Evolutionary conservation across 2,329 filamentous ascomycete species (phyloP).

Genomic region (Aspergillus vadensis): DNA sequence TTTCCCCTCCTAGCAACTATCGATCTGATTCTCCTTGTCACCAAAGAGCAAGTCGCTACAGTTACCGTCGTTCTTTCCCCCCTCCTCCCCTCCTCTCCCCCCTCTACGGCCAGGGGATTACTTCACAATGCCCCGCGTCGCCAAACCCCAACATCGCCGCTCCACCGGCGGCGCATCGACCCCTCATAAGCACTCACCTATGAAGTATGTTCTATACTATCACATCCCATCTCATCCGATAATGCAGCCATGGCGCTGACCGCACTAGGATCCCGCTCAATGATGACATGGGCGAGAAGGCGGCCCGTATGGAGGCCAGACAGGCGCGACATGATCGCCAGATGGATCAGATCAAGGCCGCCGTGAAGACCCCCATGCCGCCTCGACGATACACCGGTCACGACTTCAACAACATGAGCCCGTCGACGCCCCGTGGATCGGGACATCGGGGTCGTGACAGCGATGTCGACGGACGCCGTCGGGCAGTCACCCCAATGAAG

Average conservation of each 20-base stretch:
- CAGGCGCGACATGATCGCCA: slow-evolving; percentile 87
- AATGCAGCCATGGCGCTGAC: slow-evolving; percentile 14
- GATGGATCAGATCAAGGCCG: slow-evolving; percentile 86
- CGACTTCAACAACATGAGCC: slow-evolving; percentile 43
- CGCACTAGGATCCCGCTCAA: slow-evolving; percentile 81
- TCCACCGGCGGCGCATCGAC: slow-evolving; percentile 52
- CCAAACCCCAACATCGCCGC: slow-evolving; percentile 50
- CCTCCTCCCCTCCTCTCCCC: not conserved
- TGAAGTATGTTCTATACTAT: slow-evolving; percentile 45
- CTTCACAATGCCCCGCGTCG: slow-evolving; percentile 58
- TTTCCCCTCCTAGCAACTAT: too few species aligned
- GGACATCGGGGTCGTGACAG: slow-evolving; percentile 38
- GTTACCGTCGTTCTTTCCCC: too few species aligned
- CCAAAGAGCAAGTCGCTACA: too few species aligned
- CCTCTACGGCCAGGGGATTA: not conserved
- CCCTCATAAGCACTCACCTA: slow-evolving; percentile 54
- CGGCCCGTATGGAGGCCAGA: slow-evolving; percentile 80
- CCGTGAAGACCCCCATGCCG: slow-evolving; percentile 54
- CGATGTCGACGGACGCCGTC: slow-evolving; percentile 63
- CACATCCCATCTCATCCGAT: not conserved
- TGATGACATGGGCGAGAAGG: slow-evolving; percentile 92
- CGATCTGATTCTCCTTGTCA: too few species aligned
- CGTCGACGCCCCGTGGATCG: slow-evolving; percentile 52
- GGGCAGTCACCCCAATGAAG: slow-evolving; percentile 90
- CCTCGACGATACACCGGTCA: slow-evolving; percentile 42